These are phyloP conservation scores for Fusarium staphyleae DNA, from an alignment of 2,329 filamentous ascomycete genomes.

Conservation along the genomic window DNA sequence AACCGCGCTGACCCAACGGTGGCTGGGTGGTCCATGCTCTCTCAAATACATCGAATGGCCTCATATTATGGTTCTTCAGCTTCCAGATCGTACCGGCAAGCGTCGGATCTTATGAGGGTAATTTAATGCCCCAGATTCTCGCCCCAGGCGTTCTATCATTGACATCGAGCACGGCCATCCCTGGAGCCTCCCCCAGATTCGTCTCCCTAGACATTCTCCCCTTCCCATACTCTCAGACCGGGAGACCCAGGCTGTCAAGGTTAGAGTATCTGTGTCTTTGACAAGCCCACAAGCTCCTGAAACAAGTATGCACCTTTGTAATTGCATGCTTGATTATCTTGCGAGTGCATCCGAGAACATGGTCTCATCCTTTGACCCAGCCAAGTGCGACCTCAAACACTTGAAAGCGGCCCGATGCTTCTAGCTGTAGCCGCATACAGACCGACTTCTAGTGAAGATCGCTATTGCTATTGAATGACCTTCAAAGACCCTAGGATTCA, in stretches of 20 bases:
- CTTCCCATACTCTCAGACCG: not conserved
- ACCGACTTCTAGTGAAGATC: not conserved
- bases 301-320: no score
- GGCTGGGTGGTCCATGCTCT: slow-evolving; percentile 2
- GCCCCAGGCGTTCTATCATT: slow-evolving; percentile 12
- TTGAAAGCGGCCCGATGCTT: not conserved
- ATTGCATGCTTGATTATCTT: no score
- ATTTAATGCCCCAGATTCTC: slow-evolving; percentile 19
- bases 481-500: no score
- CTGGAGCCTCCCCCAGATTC: not conserved
- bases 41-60: slow-evolving; percentile 4
- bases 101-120: slow-evolving; percentile 12
- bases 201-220: not conserved
- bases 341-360: not conserved
- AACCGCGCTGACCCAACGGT: not conserved
- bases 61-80: slow-evolving; percentile 3
- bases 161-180: not conserved
- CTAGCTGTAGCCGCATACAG: not conserved
- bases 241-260: not conserved
- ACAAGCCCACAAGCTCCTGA: no score
- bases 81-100: slow-evolving; percentile 12
- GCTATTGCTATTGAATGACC: no score
- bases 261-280: not conserved
- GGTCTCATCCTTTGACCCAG: not conserved
- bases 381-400: not conserved